These are phyloP conservation scores for Cercospora beticola DNA, from an alignment of 2,329 filamentous ascomycete genomes.

Conservation along the genomic window DNA sequence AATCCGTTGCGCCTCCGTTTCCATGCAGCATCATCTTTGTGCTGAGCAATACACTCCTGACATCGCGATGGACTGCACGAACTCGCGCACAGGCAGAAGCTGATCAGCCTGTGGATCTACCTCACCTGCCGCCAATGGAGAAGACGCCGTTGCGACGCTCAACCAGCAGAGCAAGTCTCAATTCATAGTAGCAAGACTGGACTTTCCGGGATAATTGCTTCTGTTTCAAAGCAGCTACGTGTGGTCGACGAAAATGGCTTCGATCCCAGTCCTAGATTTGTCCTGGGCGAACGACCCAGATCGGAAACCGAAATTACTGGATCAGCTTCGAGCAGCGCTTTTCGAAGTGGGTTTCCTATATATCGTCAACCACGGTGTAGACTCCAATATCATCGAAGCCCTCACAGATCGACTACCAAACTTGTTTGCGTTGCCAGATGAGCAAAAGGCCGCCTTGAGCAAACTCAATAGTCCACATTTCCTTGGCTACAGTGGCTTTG, in stretches of 20 bases:
- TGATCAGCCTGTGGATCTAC: neutral
- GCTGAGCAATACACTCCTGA: neutral
- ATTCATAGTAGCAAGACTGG: neutral
- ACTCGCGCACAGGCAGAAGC: neutral
- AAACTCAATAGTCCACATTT: conserved; percentile 60
- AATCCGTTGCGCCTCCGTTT: neutral
- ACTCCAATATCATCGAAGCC: conserved; percentile 37
- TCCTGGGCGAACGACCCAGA: conserved; percentile 43
- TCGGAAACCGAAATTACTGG: conserved; percentile 42
- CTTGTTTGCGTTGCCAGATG: conserved; percentile 46
- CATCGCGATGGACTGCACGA: neutral
- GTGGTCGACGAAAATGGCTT: neutral
- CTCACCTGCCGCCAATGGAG: neutral
- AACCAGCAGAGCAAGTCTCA: neutral
- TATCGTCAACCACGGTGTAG: conserved; percentile 52
- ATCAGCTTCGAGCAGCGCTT: conserved; percentile 49
- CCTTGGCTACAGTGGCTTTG: conserved; percentile 58
- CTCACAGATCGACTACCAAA: conserved; percentile 45
- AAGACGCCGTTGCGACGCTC: neutral
- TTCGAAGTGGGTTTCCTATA: conserved; percentile 57
- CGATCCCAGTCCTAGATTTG: conserved; percentile 54
- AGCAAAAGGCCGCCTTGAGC: conserved; percentile 45
- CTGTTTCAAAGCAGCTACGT: too few relatives aligned
- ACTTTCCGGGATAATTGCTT: neutral
- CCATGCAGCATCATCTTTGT: neutral